Evolutionary conservation across 1,139 yeast species (phyloP).

Genomic region (Kurtzmaniella quercitrusa): DNA sequence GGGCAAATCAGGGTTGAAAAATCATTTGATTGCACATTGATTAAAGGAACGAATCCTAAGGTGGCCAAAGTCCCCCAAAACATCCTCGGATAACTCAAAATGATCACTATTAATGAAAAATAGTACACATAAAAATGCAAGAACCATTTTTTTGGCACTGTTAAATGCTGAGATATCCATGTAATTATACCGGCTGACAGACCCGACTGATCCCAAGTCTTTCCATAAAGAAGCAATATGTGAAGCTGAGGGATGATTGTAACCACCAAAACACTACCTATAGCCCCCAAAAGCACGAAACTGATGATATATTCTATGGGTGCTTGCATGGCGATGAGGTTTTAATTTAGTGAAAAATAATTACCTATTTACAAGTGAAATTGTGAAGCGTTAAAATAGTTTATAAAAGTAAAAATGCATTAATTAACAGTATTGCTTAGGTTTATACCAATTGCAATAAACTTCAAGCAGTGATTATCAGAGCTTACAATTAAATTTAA

Average conservation of each 20-base stretch:
- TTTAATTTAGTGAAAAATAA: background rate
- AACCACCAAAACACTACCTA: constrained; percentile 10
- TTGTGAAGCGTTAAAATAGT: too few species aligned
- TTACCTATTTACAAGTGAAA: too few species aligned
- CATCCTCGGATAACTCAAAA: background rate
- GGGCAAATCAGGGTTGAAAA: constrained; percentile 9
- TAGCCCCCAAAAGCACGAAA: constrained; percentile 2
- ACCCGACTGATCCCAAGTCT: constrained; percentile 10
- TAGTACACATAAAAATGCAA: constrained; percentile 44
- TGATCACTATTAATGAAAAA: constrained; percentile 9
- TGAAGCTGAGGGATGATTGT: constrained; percentile 14
- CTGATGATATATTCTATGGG: background rate
- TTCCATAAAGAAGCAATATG: constrained; percentile 18
- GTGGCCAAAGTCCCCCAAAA: background rate
- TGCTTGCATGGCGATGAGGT: background rate
- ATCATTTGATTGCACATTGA: background rate
- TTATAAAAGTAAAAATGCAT: too few species aligned
- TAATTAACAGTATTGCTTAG: too few species aligned
- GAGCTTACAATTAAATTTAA: too few species aligned
- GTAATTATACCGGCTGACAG: background rate
- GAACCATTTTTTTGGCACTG: constrained; percentile 50
- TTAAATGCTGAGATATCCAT: constrained; percentile 13
- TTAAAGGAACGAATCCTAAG: background rate
- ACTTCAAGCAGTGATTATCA: too few species aligned
- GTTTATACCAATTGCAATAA: too few species aligned